phyloP scores from a whole-genome alignment of 2,329 filamentous ascomycete genomes.

The Sclerotinia spermophila region DNA sequence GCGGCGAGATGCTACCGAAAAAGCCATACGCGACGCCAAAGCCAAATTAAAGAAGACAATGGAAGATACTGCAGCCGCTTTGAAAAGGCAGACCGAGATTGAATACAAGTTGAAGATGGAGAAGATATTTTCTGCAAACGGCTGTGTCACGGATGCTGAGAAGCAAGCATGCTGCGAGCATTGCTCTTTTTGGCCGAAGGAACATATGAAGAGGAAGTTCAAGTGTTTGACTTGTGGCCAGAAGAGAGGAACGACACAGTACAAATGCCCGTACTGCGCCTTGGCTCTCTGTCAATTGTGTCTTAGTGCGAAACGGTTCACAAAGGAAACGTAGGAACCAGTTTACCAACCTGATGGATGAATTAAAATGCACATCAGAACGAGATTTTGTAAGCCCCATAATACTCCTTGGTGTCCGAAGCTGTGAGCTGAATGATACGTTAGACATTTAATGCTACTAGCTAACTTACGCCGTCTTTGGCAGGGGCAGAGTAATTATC shows the following conservation, averaged over 20 bases:
- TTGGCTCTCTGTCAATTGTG: conserved; percentile 23
- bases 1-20: not conserved
- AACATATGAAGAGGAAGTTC: conserved; percentile 23
- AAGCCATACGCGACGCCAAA: not conserved
- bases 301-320: not conserved
- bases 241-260: conserved; percentile 23
- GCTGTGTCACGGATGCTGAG: conserved; percentile 20
- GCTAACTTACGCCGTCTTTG: not conserved
- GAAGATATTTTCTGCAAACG: conserved; percentile 5
- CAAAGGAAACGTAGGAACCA: not conserved
- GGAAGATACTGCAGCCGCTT: not conserved
- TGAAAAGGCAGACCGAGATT: conserved; percentile 9
- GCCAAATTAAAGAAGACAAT: not conserved
- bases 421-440: not conserved
- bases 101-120: conserved; percentile 13
- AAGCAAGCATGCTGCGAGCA: conserved; percentile 24
- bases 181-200: conserved; percentile 25
- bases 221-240: conserved; percentile 25
- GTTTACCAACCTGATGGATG: not conserved
- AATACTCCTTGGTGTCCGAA: not conserved
- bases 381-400: not conserved
- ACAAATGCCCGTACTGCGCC: conserved; percentile 25
- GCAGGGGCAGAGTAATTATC: not conserved
- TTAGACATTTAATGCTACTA: not conserved
- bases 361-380: not conserved